Evolutionary conservation across 2,329 filamentous ascomycete genomes (phyloP).

Genomic region (Dothidotthia symphoricarpi): DNA sequence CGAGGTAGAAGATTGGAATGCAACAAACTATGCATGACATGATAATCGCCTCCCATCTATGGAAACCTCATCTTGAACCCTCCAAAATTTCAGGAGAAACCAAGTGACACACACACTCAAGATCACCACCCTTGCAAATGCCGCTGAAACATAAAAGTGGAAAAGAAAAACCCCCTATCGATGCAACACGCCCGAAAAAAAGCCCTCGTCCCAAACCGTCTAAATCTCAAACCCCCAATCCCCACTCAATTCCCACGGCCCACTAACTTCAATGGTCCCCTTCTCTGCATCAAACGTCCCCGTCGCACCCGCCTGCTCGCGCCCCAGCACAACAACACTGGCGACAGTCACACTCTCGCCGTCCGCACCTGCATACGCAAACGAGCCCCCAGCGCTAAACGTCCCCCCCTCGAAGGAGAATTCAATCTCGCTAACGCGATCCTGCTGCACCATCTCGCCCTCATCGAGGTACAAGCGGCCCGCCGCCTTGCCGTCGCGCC

Average conservation of each 20-base stretch:
- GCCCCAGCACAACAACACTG: constrained; percentile 32
- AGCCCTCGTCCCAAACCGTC: neutral
- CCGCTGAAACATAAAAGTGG: too few relatives aligned
- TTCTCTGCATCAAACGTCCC: constrained; percentile 17
- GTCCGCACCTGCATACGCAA: constrained; percentile 46
- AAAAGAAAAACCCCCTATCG: neutral
- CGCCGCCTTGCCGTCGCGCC: constrained; percentile 58
- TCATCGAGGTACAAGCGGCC: constrained; percentile 77
- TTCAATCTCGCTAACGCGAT: constrained; percentile 55
- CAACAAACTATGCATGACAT: too few relatives aligned
- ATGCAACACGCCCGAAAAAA: neutral
- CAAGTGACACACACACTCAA: too few relatives aligned
- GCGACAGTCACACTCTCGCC: constrained; percentile 29
- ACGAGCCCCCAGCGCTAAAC: constrained; percentile 54
- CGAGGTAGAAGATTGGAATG: too few relatives aligned
- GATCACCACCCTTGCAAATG: too few relatives aligned
- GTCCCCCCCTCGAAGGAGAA: constrained; percentile 59
- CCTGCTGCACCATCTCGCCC: constrained; percentile 65
- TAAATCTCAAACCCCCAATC: constrained; percentile 21
- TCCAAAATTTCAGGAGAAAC: too few relatives aligned
- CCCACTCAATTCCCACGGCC: constrained; percentile 29
- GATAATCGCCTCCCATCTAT: too few relatives aligned
- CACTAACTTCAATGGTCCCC: constrained; percentile 22
- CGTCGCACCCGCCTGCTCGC: constrained; percentile 9
- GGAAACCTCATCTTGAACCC: too few relatives aligned